Evolutionary conservation across 2,329 filamentous ascomycete genomes (phyloP), one percentile per base, ranked within the genome.

Genomic region (Fusarium ambrosium): DNA sequence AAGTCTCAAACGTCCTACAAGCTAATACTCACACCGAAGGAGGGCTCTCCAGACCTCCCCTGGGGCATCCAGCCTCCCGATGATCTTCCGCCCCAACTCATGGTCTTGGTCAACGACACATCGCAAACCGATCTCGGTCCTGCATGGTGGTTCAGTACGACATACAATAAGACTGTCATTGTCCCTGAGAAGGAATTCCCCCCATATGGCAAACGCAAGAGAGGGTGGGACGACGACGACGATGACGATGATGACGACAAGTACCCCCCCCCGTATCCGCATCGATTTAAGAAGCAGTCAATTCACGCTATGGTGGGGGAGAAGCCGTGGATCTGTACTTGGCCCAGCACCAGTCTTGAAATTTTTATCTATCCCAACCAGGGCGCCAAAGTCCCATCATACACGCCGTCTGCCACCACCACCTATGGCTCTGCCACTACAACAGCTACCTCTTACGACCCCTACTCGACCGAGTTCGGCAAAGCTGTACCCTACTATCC

Each of bases 261-360:
- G 16, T 51, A 51, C 48, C 56, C 65, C 14, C 63, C 64, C 48
- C 68, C 32, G 66, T 65, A 22, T 27, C 84, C 84, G 1, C 64
- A 75, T 16, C 77, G 69, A 7, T 78, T 73, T 20, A 75, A 73
- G 62, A 76, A 69, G 7, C 64, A 76, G 24, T 32, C 56, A 22
- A 64, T 73, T 4, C 79, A 80, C 13, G 83, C 84, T 1, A 78
- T 84, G 68, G 79, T 80, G 0, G 89, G 89, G 13, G 88, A 90
- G 56, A 87, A 82, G 67, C 87, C 87, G 1, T 91, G 89, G 89
- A 84, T 91, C 24, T 91, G 89, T 77, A 87, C 83, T 2, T 91
- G 89, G 89, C 87, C 88, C 3, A 83, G 86, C 32, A 90, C 88
- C 1, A 82, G 85, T 4, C 82, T 91, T 6, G 89, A 91, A 62